Percentiles rank a stretch among this genome's conserved stretches.
These are phyloP conservation scores for Phaeosphaeriaceae sp. DNA, from an alignment of 2,329 filamentous ascomycete species.

Conservation along the genomic window DNA sequence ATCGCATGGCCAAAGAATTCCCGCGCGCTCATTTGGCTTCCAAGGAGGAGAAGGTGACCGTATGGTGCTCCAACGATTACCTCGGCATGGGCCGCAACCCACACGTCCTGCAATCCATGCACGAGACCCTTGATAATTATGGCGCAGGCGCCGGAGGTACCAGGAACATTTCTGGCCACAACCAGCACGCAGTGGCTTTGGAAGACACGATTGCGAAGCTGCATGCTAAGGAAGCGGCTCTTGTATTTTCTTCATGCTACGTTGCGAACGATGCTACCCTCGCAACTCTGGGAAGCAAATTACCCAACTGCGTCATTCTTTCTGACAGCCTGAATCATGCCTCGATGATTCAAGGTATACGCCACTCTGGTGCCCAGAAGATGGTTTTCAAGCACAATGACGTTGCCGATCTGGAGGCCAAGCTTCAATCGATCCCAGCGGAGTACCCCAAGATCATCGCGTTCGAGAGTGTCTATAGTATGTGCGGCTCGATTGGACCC, in stretches of 20 bases:
- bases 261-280: slow-evolving; percentile 98
- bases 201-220: slow-evolving; percentile 84
- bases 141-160: slow-evolving; percentile 95
- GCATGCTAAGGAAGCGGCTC: slow-evolving; percentile 87
- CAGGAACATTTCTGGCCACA: slow-evolving; percentile 97
- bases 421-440: slow-evolving; percentile 84
- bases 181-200: slow-evolving; percentile 86
- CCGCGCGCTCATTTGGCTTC: slow-evolving; percentile 90
- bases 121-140: slow-evolving; percentile 92
- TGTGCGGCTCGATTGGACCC: slow-evolving; percentile 96
- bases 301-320: slow-evolving; percentile 96
- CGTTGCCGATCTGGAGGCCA: slow-evolving; percentile 87
- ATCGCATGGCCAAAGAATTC: slow-evolving; percentile 94
- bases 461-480: slow-evolving; percentile 98
- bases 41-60: slow-evolving; percentile 85
- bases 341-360: slow-evolving; percentile 99
- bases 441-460: slow-evolving; percentile 96
- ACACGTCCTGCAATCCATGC: slow-evolving; percentile 88
- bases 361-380: slow-evolving; percentile 95
- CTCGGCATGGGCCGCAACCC: slow-evolving; percentile 95
- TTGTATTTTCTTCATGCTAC: slow-evolving; percentile 98
- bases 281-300: slow-evolving; percentile 93
- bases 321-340: slow-evolving; percentile 97
- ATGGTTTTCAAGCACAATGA: slow-evolving; percentile 99
- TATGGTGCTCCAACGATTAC: slow-evolving; percentile 99